Evolutionary conservation across 179 eudicot species (phyloP), one percentile per base, ranked within the genome.

Genomic region (Monotropa hypopitys): DNA sequence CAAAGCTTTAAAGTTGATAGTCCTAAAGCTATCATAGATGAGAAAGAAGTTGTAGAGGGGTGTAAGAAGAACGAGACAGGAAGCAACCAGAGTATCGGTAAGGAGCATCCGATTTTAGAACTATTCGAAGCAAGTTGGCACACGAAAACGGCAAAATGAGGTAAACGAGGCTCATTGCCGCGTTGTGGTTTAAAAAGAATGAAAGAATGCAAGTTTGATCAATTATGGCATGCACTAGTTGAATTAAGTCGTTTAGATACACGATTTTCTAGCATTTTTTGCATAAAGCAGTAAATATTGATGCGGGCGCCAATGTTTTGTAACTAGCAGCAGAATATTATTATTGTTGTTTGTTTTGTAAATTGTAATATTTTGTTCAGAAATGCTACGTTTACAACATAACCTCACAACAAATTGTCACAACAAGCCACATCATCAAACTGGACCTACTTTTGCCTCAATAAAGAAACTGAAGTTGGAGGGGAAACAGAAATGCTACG

Each of bases 111-210:
- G 0, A 75, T 88, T 53, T 38, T 86, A 4, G 83, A 83, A 30
- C 72, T 81, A 7, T 84, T 75, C 4, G 85, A 85, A n/a, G 30
- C 81, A 28, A 82, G 86, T 49, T 80, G 88, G 86, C 81, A 83
- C 35, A 70, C 47, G 79, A 61, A 76, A 63, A 81, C 84, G 4
- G 46, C 26, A 62, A 74, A 56, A 53, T 45, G 56, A 74, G 57
- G 46, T n/a, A 78, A 35, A 79, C 59, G 77, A 83, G 77, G 83
- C 45, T 16, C 9, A 2, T 21, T 8, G 43, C 20, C 38, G 9
- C 20, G 73, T 49, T 59, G 75, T 51, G 8, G 28, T 40, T 54
- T 54, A 40, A 69, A 45, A 16, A 9, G 18, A 69, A 28, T n/a
- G 18, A 20, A 45, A 43, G 40, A 32, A 21, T 65, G 30, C 75